Conservation (phyloP, 768 basidiomycete species). For the Amanita pseudoporphyria region DNA sequence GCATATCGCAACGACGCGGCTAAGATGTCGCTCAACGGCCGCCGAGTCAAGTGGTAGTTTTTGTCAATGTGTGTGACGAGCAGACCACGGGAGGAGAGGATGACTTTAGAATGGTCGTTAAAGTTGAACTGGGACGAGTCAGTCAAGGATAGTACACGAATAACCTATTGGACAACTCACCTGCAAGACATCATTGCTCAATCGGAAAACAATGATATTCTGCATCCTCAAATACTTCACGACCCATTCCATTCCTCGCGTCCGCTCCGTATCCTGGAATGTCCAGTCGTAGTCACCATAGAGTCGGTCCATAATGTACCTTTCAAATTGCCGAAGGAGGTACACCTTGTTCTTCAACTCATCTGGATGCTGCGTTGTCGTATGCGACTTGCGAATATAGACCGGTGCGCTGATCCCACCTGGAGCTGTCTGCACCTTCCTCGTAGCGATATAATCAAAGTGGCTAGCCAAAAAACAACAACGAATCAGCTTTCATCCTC, state of each 20-base stretch:
- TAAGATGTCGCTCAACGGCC: slow-evolving; percentile 66
- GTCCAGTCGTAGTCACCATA: slow-evolving; percentile 81
- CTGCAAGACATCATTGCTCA: slow-evolving; percentile 95
- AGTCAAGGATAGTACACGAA: neutral
- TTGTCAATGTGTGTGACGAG: slow-evolving; percentile 88
- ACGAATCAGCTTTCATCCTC: slow-evolving; percentile 4
- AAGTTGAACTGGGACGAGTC: slow-evolving; percentile 78
- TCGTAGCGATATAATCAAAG: slow-evolving; percentile 80
- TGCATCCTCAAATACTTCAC: slow-evolving; percentile 96
- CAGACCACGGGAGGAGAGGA: slow-evolving; percentile 74
- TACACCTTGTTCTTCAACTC: slow-evolving; percentile 88
- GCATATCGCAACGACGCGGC: slow-evolving; percentile 29
- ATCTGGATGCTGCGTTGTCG: slow-evolving; percentile 62
- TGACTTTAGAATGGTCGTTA: slow-evolving; percentile 93
- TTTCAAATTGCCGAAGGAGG: slow-evolving; percentile 87
- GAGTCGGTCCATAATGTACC: slow-evolving; percentile 87
- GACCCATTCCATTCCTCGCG: slow-evolving; percentile 89
- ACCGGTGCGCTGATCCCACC: slow-evolving; percentile 35
- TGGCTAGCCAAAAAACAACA: slow-evolving; percentile 62
- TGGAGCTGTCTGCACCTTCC: slow-evolving; percentile 18
- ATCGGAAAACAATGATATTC: slow-evolving; percentile 91
- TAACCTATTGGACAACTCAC: slow-evolving; percentile 36
- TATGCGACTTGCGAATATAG: slow-evolving; percentile 64
- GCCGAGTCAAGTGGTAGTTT: slow-evolving; percentile 67
- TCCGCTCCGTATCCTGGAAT: slow-evolving; percentile 56